Evolutionary conservation across 257 asterid genomes (phyloP).

Genomic region (Nemophila menziesii): DNA sequence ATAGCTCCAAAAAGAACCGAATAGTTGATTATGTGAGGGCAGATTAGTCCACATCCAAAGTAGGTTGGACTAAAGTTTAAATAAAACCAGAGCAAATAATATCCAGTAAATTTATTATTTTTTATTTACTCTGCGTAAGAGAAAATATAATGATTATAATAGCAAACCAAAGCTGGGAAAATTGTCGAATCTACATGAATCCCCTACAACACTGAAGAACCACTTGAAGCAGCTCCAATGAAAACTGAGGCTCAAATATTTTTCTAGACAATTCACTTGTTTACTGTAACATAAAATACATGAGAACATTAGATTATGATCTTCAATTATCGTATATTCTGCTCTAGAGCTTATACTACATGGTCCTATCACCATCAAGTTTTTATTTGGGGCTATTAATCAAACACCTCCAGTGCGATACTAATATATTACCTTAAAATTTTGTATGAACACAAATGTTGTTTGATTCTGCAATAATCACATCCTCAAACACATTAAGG

Average conservation of each 20-base stretch:
- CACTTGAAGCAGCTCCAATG: conserved; percentile 91
- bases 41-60: conserved; percentile 91
- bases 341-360: conserved; percentile 9
- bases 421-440: too few relatives aligned
- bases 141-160: conserved; percentile 24
- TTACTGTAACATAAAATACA: conserved; percentile 36
- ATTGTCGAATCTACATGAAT: conserved; percentile 89
- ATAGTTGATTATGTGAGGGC: conserved; percentile 92
- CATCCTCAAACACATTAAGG: too few relatives aligned
- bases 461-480: too few relatives aligned
- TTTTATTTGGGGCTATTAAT: too few relatives aligned
- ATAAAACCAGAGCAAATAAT: conserved; percentile 57
- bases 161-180: conserved; percentile 77
- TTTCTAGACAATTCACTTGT: conserved; percentile 79
- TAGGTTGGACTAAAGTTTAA: conserved; percentile 95
- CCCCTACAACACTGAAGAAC: conserved; percentile 95
- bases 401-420: too few relatives aligned
- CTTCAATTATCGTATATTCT: conserved; percentile 1
- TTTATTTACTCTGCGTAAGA: not conserved
- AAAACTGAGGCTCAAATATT: conserved; percentile 87
- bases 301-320: not conserved
- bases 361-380: too few relatives aligned
- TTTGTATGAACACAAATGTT: too few relatives aligned
- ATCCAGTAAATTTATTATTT: too few relatives aligned
- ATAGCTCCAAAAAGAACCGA: conserved; percentile 91